Conservation (phyloP, 2,329 filamentous ascomycete genomes). For the Fusarium graminum region DNA sequence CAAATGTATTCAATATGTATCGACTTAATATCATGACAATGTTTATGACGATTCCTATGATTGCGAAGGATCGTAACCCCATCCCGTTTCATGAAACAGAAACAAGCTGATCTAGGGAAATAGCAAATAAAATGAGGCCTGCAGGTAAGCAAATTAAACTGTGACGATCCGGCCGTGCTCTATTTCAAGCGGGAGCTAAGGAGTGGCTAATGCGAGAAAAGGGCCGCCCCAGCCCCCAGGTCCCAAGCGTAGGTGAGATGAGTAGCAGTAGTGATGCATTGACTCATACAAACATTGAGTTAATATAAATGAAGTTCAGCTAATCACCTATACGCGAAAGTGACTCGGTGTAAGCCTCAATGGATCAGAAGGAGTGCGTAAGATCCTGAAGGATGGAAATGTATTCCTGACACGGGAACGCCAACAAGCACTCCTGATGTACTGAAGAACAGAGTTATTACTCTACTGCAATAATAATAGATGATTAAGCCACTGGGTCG, state of each 20-base stretch:
- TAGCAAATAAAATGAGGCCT: constrained; percentile 25
- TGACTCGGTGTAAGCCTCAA: constrained; percentile 6
- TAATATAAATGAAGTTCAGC: constrained; percentile 35
- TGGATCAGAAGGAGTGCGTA: constrained; percentile 1
- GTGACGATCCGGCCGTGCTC: constrained; percentile 25
- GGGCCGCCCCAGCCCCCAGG: constrained; percentile 2
- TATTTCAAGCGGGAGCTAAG: constrained; percentile 16
- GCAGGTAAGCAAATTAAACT: constrained; percentile 14
- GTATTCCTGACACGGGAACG: not conserved
- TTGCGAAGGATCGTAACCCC: constrained; percentile 27
- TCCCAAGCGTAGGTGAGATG: too few relatives aligned
- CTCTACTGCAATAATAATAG: not conserved
- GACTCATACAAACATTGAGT: constrained; percentile 27
- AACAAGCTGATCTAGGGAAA: constrained; percentile 27
- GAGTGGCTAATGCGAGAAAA: constrained; percentile 8
- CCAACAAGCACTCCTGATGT: constrained; percentile 9
- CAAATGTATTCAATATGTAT: not conserved
- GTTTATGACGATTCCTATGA: not conserved
- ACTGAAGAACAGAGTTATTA: not conserved
- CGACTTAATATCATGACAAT: not conserved
- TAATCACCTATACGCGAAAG: not conserved
- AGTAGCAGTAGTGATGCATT: constrained; percentile 21
- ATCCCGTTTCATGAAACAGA: constrained; percentile 41
- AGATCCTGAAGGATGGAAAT: constrained; percentile 23
- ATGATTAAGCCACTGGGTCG: not conserved